Percentiles rank a stretch among this genome's conserved stretches.
These are phyloP conservation scores for Didymella lethalis DNA, from an alignment of 2,329 filamentous ascomycete species.

Conservation along the genomic window DNA sequence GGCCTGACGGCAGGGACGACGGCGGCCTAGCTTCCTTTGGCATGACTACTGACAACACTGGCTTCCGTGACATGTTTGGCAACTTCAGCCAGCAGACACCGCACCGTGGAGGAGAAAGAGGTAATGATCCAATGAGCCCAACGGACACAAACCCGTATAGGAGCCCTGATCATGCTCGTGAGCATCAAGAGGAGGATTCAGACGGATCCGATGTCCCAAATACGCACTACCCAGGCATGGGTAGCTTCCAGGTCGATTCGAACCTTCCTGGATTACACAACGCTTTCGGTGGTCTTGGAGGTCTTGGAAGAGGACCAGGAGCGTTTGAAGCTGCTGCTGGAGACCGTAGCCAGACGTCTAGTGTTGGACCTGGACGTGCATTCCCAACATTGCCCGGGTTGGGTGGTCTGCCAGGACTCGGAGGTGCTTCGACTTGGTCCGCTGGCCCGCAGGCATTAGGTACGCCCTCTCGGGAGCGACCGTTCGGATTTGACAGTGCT, in stretches of 20 bases:
- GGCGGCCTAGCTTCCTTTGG: slow-evolving; percentile 67
- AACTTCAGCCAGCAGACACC: slow-evolving; percentile 66
- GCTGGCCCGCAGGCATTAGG: slow-evolving; percentile 77
- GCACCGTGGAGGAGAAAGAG: slow-evolving; percentile 53
- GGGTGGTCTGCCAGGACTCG: slow-evolving; percentile 62
- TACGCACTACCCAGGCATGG: slow-evolving; percentile 60
- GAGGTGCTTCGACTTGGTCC: slow-evolving; percentile 69
- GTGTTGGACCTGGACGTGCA: slow-evolving; percentile 75
- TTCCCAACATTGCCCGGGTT: slow-evolving; percentile 71
- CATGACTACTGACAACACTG: slow-evolving; percentile 65
- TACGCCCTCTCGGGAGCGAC: slow-evolving; percentile 69
- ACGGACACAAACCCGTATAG: slow-evolving; percentile 97
- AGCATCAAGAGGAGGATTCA: slow-evolving; percentile 68
- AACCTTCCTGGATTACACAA: slow-evolving; percentile 51
- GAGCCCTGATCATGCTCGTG: slow-evolving; percentile 80
- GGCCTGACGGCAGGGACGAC: slow-evolving; percentile 64
- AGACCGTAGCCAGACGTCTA: slow-evolving; percentile 93
- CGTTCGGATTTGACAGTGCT: slow-evolving; percentile 62
- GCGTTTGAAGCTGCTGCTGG: slow-evolving; percentile 69
- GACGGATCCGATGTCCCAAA: slow-evolving; percentile 63
- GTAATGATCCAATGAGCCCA: slow-evolving; percentile 81
- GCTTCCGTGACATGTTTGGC: slow-evolving; percentile 65
- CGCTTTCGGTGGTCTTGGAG: slow-evolving; percentile 65
- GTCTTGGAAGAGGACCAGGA: slow-evolving; percentile 56
- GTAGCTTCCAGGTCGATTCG: slow-evolving; percentile 61